Conservation (phyloP, 345 rosid genomes). For the Ailanthus altissimus region DNA sequence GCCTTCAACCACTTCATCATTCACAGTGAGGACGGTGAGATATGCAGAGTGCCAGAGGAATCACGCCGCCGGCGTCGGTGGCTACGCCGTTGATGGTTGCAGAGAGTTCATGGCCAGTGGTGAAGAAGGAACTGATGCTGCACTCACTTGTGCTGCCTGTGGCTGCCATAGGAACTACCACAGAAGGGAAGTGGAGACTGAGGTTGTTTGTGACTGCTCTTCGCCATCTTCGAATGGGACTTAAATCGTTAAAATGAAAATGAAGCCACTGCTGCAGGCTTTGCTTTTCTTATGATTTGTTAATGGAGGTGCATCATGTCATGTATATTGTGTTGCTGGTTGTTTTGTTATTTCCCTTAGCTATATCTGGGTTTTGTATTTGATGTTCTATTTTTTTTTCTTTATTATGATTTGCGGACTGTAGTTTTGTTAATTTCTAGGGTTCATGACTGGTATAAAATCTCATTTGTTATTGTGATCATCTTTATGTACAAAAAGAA, state of each 20-base stretch:
- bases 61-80: conserved; percentile 70
- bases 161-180: conserved; percentile 79
- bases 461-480: neutral
- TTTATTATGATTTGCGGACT: neutral
- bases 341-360: neutral
- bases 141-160: conserved; percentile 75
- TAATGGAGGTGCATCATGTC: conserved; percentile 13
- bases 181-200: conserved; percentile 62
- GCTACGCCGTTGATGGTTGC: conserved; percentile 79
- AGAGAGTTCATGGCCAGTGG: conserved; percentile 82
- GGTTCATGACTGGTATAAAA: conserved; percentile 4
- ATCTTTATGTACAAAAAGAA: conserved; percentile 13
- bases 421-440: neutral
- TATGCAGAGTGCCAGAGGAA: conserved; percentile 83
- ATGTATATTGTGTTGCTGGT: conserved; percentile 6
- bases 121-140: conserved; percentile 46
- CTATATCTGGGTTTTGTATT: neutral
- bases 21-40: conserved; percentile 47
- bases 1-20: conserved; percentile 42
- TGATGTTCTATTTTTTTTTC: neutral
- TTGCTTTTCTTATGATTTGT: neutral
- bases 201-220: conserved; percentile 59
- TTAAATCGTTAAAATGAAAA: neutral
- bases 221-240: conserved; percentile 43
- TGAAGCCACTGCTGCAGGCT: neutral